phyloP scores from a whole-genome alignment of 1,284 basidiomycete genomes.

The Boletus calvinii region DNA sequence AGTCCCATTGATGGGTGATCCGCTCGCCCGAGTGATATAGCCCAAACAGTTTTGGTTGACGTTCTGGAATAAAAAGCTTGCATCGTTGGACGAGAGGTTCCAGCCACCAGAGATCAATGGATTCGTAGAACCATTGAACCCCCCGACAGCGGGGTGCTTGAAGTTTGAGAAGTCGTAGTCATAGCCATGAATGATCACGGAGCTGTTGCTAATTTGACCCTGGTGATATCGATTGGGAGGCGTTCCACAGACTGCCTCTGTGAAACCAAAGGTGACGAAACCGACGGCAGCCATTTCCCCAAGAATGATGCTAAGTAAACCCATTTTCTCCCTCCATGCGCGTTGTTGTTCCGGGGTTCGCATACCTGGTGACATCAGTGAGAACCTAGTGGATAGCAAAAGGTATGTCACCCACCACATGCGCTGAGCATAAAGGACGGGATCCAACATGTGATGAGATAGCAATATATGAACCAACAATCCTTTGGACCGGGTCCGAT shows the following conservation, averaged over 20 bases:
- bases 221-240: slow-evolving; percentile 80
- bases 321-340: slow-evolving; percentile 99
- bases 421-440: slow-evolving; percentile 70
- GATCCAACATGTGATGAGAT: slow-evolving; percentile 81
- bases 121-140: slow-evolving; percentile 78
- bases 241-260: slow-evolving; percentile 87
- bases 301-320: slow-evolving; percentile 81
- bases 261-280: slow-evolving; percentile 99
- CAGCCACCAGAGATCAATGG: slow-evolving; percentile 80
- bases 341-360: slow-evolving; percentile 91
- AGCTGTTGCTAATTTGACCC: slow-evolving; percentile 75
- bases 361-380: slow-evolving; percentile 57
- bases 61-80: slow-evolving; percentile 93
- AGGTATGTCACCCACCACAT: slow-evolving; percentile 53
- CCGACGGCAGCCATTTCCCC: slow-evolving; percentile 90
- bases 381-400: slow-evolving; percentile 4
- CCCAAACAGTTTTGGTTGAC: slow-evolving; percentile 81
- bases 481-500: slow-evolving; percentile 86
- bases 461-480: slow-evolving; percentile 96
- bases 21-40: slow-evolving; percentile 70
- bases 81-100: slow-evolving; percentile 82
- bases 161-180: slow-evolving; percentile 90
- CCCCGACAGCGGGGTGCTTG: slow-evolving; percentile 70
- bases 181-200: slow-evolving; percentile 91
- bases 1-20: slow-evolving; percentile 64